Base-by-base conservation (phyloP, 2,329 filamentous ascomycete genomes). In the Exserohilum turcica region DNA sequence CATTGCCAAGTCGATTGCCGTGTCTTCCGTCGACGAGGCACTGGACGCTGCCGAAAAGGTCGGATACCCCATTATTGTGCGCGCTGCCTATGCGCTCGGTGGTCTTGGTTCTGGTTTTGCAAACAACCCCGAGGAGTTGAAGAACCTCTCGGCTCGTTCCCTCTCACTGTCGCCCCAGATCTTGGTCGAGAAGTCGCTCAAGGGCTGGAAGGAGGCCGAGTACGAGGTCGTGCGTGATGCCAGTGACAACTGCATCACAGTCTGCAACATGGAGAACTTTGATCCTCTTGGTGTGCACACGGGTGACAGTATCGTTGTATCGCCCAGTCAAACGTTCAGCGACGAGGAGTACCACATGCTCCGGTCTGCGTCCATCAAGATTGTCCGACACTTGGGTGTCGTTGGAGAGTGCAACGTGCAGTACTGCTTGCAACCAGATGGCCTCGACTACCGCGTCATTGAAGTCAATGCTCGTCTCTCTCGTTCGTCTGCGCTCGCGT, bases 311-410 rank as follows among this genome's bases (percentile, higher is more conserved):
- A 99, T 99, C 68, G 94, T 99, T 59, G 93, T 97, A 56, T 94
- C 94, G 35, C 94, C 94, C 43, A 94, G 90, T 79, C 94, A 99
- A 80, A 99, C 94, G 19, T 82, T 99, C 70, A 96, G 90, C 71
- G 94, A 99, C 68, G 94, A 97, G 81, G 94, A 99, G 78, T 99
- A 97, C 76, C 92, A 99, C 82, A 97, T 99, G 94, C 90, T 99
- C 66, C 91, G 94, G 69, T 91, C 92, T 36, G 92, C 94, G 59
- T 91, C 94, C 40, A 97, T 97, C 82, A 97, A 97, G 83, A 97
- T 99, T 70, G 90, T 99, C 68, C 89, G 94, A 60, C 94, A 99
- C 77, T 83, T 99, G 62, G 93, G 93, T 64, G 94, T 99, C 44
- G 93, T 97, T 42, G 94, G 94, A 76, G 94, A 99, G 80, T 99